Evolutionary conservation across 768 basidiomycete species (phyloP), one percentile per base, ranked within the genome.

Genomic region (Boletus barrowsii): DNA sequence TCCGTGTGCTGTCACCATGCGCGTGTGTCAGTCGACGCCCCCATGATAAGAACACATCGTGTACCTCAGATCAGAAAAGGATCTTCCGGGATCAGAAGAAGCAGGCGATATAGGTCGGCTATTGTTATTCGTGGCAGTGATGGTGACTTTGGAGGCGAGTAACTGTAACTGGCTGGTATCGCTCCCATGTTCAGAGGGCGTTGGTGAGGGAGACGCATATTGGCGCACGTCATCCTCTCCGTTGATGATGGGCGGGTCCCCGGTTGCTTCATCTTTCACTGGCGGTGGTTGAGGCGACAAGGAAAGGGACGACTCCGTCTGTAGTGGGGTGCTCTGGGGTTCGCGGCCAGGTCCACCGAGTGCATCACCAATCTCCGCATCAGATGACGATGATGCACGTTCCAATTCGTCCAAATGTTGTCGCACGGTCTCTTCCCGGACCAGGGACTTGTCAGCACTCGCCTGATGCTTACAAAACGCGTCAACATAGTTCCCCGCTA

Each of bases 151-250:
- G 20, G 56, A 59, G 6, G 44, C 35, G 3, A 3, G 41, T 4
- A 40, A 6, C 3, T 46, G 54, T 14, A 18, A 10, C 26, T 32
- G 57, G 40, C 50, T 61, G 2, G 15, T 18, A 41, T 57, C 26
- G 46, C 68, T 70, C 10, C 62, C 68, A 17, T 61, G 68, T 36
- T 72, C 68, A 0, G 68, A 68, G 1, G 70, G 66, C 2, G 68
- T 59, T 4, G 62, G 62, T 0, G 62, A 70, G 18, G 70, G 66
- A 4, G 55, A 52, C 15, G 52, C 13, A 22, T 47, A 53, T 32
- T 41, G 53, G 30, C 29, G 41, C 32, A 8, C 7, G 20, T 20
- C 49, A 10, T 37, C 54, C n/a, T 52, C 53, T 36, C 29, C 47
- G 8, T 15, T 18, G 13, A n/a, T 39, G 37, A 24, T 37, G 8